Evolutionary conservation across 805 yeast species (phyloP).

Genomic region (Metschnikowia cubensis): DNA sequence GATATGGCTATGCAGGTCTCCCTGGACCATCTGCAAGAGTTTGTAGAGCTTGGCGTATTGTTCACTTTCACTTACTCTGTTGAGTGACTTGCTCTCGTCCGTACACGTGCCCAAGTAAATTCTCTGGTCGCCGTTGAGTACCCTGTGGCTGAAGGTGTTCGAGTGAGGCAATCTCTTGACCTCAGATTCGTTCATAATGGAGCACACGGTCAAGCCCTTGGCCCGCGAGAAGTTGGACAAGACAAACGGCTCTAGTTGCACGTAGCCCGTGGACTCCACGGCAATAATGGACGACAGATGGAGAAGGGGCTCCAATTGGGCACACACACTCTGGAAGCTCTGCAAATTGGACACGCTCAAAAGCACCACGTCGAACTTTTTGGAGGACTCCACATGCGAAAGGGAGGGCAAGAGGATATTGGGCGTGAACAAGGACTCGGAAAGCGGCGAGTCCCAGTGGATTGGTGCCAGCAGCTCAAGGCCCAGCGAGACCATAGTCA

Average conservation of each 20-base stretch:
- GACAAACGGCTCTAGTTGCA: constrained; percentile 69
- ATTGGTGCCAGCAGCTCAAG: constrained; percentile 18
- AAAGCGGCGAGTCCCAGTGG: constrained; percentile 17
- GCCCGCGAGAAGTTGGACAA: constrained; percentile 37
- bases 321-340: constrained; percentile 32
- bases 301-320: constrained; percentile 23
- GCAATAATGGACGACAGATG: constrained; percentile 47
- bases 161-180: constrained; percentile 33
- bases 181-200: constrained; percentile 63
- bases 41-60: constrained; percentile 21
- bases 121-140: constrained; percentile 39
- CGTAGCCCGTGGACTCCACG: constrained; percentile 67
- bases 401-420: constrained; percentile 14
- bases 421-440: constrained; percentile 17
- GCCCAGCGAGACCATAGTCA: constrained; percentile 37
- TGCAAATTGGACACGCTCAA: constrained; percentile 35
- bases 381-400: constrained; percentile 12
- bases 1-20: constrained; percentile 33
- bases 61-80: constrained; percentile 11
- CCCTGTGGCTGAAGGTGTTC: constrained; percentile 24
- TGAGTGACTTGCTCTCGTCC: constrained; percentile 14
- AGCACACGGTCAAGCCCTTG: constrained; percentile 38
- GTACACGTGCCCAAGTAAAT: constrained; percentile 37
- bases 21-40: constrained; percentile 32
- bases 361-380: constrained; percentile 33